Base-by-base conservation (phyloP, 495 filamentous ascomycete species). In the Tuber umbilicatum region DNA sequence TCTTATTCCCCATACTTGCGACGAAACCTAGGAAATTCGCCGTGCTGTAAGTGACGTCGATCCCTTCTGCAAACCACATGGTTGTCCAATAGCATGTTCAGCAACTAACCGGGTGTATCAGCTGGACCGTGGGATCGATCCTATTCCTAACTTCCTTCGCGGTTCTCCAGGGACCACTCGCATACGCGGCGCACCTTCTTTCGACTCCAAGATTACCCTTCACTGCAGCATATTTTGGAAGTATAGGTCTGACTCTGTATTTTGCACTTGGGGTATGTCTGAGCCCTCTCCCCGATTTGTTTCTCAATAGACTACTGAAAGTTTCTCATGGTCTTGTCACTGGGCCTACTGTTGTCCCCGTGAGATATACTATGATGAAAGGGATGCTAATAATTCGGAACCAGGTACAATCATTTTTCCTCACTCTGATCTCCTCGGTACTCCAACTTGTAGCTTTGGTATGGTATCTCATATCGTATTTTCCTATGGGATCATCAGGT, bases 381-480 rank as follows among this genome's bases (percentile, higher is more conserved):
- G 27, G 27, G 14, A 71, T 68, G 67, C 69, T 81, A 75, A 76
- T 50, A 23, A 68, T 74, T 41, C 60, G 64, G 69, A 47, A 42
- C 69, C 76, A 97, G 94, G 89, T 94, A 76, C 90, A 91, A 81
- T 91, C 84, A 79, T 91, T 91, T 40, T 80, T 94, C 79, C 89
- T 97, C 75, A 97, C 95, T 40, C 85, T 98, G 43, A 84, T 97
- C 77, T 90, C 93, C 37, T 89, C 92, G 70, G 87, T 97, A 77
- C 85, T 92, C 80, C 95, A 99, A 83, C 85, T 97, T 70, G 90
- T 89, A 71, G 90, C 90, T 70, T 86, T 98, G 68, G 74, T 94
- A 40, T 99, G 95, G 94, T 98, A 98, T 84, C 86, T 97, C 16
- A 91, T 99, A 84, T 95, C 92, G 85, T 99, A 99, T 85, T 99